Base-by-base conservation (phyloP, 192 early-diverging fungal genomes). In the Coemansia sp. region DNA sequence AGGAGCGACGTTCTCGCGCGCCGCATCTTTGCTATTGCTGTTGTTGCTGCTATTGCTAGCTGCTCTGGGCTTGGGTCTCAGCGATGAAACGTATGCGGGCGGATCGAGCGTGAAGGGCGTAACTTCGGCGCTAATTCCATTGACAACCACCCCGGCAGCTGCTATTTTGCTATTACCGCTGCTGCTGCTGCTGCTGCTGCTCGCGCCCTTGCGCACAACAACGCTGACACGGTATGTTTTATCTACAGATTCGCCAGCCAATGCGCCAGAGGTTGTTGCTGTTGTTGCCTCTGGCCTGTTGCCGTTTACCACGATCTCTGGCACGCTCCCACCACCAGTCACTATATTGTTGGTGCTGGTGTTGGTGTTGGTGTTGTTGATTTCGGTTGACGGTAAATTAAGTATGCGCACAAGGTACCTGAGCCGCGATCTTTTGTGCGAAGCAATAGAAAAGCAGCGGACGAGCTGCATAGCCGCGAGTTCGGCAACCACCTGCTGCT, bases 321-420 rank as follows among this genome's bases (percentile, higher is more conserved):
- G 44, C 18, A 41, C 39, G 48, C 0, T 32, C 32, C 32, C 32
- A 32, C 32, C 32, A 32, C 32, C 32, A 26, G 0, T 19, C 9
- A 0, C 19, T 54, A 32, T 32, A 59, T 59, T 13, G 7, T 39
- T 4, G n/a, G n/a, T 41, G 12, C 6, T 54, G 21, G 0, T 21
- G 4, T 26, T 4, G n/a, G 0, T 41, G 12, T 10, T 54, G n/a
- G n/a, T n/a, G 4, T 26, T 4, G 26, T 6, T 10, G 21, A 26
- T 12, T 19, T 54, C 52, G 12, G 19, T 54, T 0, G 50, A 44
- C 1, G 79, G 74, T 64, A 72, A 69, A 19, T 77, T 74, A 26
- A 83, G n/a, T 19, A 83, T 67, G 54, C 81, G 72, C n/a, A 83
- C 66, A 45, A 83, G 60, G 52, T 75, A 77, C 50, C 75, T 41